Conservation (phyloP, 768 basidiomycete species). For the Clitopilus passeckerianus region DNA sequence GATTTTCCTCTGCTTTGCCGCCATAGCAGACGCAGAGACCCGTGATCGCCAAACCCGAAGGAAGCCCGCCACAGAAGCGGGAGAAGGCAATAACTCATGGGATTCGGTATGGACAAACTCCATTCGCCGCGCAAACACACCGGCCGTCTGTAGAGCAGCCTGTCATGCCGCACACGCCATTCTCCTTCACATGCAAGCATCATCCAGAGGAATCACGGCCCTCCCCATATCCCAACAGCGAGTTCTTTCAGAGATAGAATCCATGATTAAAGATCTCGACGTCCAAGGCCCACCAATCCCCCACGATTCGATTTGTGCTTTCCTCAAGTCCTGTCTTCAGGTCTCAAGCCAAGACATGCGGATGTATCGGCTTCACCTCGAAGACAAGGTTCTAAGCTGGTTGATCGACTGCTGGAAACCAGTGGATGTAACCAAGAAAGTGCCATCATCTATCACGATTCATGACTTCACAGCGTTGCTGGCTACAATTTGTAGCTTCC, state of each 20-base stretch:
- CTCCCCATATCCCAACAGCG: constrained; percentile 47
- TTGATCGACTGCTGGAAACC: constrained; percentile 67
- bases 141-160: constrained; percentile 74
- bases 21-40: constrained; percentile 53
- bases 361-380: constrained; percentile 79
- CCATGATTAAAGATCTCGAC: constrained; percentile 75
- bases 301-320: constrained; percentile 85
- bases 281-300: constrained; percentile 88
- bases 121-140: constrained; percentile 65
- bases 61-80: constrained; percentile 1
- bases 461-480: constrained; percentile 63
- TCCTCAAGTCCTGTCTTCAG: constrained; percentile 64
- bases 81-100: constrained; percentile 47
- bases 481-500: constrained; percentile 56
- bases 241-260: constrained; percentile 70
- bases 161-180: constrained; percentile 63
- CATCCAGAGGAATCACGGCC: constrained; percentile 9
- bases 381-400: constrained; percentile 85
- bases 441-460: constrained; percentile 48
- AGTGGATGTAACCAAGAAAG: constrained; percentile 25
- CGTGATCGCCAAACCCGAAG: neutral
- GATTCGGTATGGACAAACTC: constrained; percentile 80
- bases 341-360: constrained; percentile 78
- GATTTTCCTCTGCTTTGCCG: constrained; percentile 78
- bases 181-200: constrained; percentile 30